Percentiles rank a stretch among this genome's conserved stretches.
Evolutionary conservation across 2,329 filamentous ascomycete species (phyloP).

Genomic region (Aureobasidium sp.): DNA sequence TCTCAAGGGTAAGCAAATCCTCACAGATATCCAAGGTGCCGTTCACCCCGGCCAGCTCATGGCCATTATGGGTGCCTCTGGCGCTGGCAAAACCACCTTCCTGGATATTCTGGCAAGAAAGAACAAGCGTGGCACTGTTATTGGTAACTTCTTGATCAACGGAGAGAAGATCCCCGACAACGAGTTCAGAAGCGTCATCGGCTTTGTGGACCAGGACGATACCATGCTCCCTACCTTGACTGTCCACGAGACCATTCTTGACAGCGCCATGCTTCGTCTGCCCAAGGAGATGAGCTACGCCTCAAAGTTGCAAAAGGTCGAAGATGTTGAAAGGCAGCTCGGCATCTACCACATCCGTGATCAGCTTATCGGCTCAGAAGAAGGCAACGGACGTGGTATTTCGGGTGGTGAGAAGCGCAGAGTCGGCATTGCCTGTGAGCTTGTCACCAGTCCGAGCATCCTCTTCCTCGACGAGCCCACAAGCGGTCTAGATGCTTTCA

Average conservation of each 20-base stretch:
- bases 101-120: slow-evolving; percentile 92
- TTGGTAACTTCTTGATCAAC: slow-evolving; percentile 84
- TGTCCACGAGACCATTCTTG: slow-evolving; percentile 95
- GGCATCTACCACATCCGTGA: slow-evolving; percentile 92
- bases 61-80: slow-evolving; percentile 96
- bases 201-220: slow-evolving; percentile 97
- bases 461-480: slow-evolving; percentile 96
- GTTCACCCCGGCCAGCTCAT: slow-evolving; percentile 94
- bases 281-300: slow-evolving; percentile 80
- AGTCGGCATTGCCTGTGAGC: slow-evolving; percentile 93
- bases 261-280: slow-evolving; percentile 83
- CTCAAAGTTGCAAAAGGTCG: slow-evolving; percentile 84
- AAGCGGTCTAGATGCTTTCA: slow-evolving; percentile 90
- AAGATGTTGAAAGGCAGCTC: slow-evolving; percentile 90
- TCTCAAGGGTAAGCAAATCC: slow-evolving; percentile 80
- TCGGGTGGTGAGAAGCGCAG: slow-evolving; percentile 94
- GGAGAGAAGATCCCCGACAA: slow-evolving; percentile 78
- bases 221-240: slow-evolving; percentile 93
- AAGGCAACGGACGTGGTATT: slow-evolving; percentile 87
- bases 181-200: slow-evolving; percentile 85
- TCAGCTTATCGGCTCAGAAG: slow-evolving; percentile 91
- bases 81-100: slow-evolving; percentile 95
- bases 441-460: slow-evolving; percentile 95
- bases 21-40: slow-evolving; percentile 70
- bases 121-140: slow-evolving; percentile 77